Evolutionary conservation across 805 yeast genomes (phyloP).

Genomic region (Monosporozyma unispora): DNA sequence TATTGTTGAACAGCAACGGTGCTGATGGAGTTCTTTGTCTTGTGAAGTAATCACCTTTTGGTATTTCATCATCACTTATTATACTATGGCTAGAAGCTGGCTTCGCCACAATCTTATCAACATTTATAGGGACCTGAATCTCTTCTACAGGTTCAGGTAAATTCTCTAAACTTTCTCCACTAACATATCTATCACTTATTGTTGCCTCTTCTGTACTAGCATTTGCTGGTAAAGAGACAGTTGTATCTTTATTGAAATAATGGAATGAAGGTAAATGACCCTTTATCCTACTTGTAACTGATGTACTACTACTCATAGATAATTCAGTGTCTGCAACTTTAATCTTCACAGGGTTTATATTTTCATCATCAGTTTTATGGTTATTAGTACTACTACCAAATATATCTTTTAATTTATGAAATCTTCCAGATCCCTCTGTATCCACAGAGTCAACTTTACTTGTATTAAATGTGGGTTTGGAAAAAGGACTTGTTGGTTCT

Average conservation of each 20-base stretch:
- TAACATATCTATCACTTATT: neutral
- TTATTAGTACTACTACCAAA: neutral
- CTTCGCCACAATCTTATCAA: slow-evolving; percentile 1
- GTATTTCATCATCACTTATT: neutral
- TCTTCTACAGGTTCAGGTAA: slow-evolving; percentile 3
- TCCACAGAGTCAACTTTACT: neutral
- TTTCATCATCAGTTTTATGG: neutral
- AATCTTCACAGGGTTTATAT: neutral
- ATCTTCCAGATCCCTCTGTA: neutral
- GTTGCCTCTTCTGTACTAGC: neutral
- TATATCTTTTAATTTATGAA: slow-evolving; percentile 3
- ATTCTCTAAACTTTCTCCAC: neutral
- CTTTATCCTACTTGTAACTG: slow-evolving; percentile 1
- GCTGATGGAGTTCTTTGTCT: slow-evolving; percentile 6
- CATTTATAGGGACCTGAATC: slow-evolving; percentile 1
- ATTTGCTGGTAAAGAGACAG: too few relatives aligned
- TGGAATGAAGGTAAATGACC: slow-evolving; percentile 4
- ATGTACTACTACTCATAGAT: neutral
- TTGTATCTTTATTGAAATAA: neutral
- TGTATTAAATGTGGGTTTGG: neutral
- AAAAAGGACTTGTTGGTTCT: neutral
- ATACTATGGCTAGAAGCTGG: neutral
- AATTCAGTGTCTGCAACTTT: neutral
- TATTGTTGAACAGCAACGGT: neutral
- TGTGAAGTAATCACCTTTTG: neutral